Evolutionary conservation across 352 stramenopile species (phyloP).

Genomic region (Globisporangium cylindrosporum): DNA sequence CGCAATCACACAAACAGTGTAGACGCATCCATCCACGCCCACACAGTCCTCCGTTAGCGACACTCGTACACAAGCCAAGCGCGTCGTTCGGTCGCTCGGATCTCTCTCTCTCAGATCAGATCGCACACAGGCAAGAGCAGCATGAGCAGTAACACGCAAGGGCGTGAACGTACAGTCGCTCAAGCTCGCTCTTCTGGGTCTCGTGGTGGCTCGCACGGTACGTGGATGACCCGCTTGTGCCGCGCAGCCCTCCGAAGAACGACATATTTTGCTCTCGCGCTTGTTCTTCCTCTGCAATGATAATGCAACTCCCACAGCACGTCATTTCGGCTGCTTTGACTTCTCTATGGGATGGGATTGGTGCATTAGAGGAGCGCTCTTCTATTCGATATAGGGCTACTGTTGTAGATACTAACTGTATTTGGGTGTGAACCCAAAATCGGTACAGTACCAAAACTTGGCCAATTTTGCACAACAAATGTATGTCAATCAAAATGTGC

Average conservation of each 20-base stretch:
- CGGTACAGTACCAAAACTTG: too few species aligned
- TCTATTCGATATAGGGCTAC: not conserved
- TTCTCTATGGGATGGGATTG: not conserved
- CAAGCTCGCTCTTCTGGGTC: constrained; percentile 78
- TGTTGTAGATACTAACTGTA: too few species aligned
- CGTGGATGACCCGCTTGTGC: constrained; percentile 37
- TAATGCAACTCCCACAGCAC: not conserved
- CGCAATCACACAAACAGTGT: not conserved
- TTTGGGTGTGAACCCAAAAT: too few species aligned
- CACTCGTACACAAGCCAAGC: constrained; percentile 4
- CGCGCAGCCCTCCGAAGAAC: constrained; percentile 68
- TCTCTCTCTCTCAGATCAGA: not conserved
- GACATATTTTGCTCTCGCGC: constrained; percentile 29
- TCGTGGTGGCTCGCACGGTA: constrained; percentile 46
- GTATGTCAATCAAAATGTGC: not conserved
- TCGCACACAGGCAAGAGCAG: not conserved
- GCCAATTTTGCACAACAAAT: too few species aligned
- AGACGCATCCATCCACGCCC: not conserved
- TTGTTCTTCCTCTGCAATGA: constrained; percentile 1
- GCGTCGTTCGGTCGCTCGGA: not conserved
- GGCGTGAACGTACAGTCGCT: constrained; percentile 58
- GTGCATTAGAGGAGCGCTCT: not conserved
- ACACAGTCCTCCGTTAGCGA: not conserved
- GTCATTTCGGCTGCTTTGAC: not conserved
- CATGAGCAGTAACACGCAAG: not conserved